Base-by-base conservation (phyloP, 1,284 basidiomycete genomes). In the Puccinia hordei region DNA sequence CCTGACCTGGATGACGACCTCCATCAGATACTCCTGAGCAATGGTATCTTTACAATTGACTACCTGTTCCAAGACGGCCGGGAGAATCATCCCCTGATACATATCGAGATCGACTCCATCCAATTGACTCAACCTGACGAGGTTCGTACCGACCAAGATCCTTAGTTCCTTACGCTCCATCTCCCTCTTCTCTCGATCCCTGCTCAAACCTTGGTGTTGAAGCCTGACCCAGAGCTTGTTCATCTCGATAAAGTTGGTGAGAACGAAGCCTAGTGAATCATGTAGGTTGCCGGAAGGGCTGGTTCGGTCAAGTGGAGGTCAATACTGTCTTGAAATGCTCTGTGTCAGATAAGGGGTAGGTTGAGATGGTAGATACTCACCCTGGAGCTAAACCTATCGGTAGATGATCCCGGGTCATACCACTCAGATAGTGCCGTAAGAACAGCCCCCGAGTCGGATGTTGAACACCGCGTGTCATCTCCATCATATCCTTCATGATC, bases 401-500 rank as follows among this genome's bases (percentile, higher is more conserved):
- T n/a, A 98, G 86, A 85, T 95, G 90, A 84, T 97, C 94, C 82
- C 94, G 89, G 3, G 95, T 98, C 87, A 97, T 94, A 8, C 95
- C 95, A 82, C 92, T 94, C 46, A 98, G 90, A 86, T 98, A 98
- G 85, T 98, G 95, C 22, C 95, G 89, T 55, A 98, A 87, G 87
- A 98, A 98, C 53, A 98, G 87, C 41, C 95, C 95, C 73, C 95
- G 89, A 61, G 94, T 94, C 22, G 95, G 95, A 86, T 97, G 94
- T 83, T 98, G 89, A 5, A 97, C 93, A 81, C 95, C 95, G 51
- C 94, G 89, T 41, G 93, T 94, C 95, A 98, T 98, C 86, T 98
- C 95, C 91, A 98, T 92, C 94, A 98, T 96, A 87, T 98, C 95
- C 89, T 96, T 97, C 95, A 97, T 98, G 83, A 98, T 94, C 87